Conservation (phyloP, 1,284 basidiomycete genomes). For the Entoloma clypeatum region DNA sequence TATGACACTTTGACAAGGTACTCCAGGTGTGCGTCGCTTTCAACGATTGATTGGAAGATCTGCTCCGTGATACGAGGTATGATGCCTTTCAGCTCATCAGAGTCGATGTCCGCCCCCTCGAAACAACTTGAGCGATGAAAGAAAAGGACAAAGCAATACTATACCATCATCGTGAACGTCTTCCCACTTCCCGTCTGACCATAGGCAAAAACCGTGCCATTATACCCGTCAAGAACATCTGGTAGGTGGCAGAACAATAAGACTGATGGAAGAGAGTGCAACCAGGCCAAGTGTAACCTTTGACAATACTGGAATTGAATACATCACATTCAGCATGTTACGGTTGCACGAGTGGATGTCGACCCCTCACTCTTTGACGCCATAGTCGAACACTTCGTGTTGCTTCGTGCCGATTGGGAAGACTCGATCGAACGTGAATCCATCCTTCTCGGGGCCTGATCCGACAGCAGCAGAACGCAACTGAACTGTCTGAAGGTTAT, state of each 20-base stretch:
- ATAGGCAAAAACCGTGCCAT: constrained; percentile 98
- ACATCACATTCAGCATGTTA: constrained; percentile 13
- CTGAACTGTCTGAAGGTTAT: constrained; percentile 80
- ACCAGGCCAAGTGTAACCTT: constrained; percentile 57
- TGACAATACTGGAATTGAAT: constrained; percentile 59
- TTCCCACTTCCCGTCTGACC: constrained; percentile 98
- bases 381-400: constrained; percentile 96
- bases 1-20: constrained; percentile 99
- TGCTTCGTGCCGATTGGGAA: constrained; percentile 94
- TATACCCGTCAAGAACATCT: constrained; percentile 99
- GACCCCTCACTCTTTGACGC: constrained; percentile 85
- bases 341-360: constrained; percentile 15
- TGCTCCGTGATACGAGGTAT: constrained; percentile 99
- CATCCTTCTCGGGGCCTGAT: constrained; percentile 81
- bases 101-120: constrained; percentile 96
- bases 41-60: constrained; percentile 96
- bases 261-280: constrained; percentile 9
- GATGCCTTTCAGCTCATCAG: constrained; percentile 87
- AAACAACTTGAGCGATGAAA: constrained; percentile 11
- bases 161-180: constrained; percentile 96
- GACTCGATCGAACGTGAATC: constrained; percentile 96
- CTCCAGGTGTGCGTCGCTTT: constrained; percentile 93
- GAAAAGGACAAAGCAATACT: constrained; percentile 20
- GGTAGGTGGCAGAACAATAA: constrained; percentile 6
- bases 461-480: constrained; percentile 66